Evolutionary conservation across 768 basidiomycete genomes (phyloP).

Genomic region (Kwoniella bestiolae): DNA sequence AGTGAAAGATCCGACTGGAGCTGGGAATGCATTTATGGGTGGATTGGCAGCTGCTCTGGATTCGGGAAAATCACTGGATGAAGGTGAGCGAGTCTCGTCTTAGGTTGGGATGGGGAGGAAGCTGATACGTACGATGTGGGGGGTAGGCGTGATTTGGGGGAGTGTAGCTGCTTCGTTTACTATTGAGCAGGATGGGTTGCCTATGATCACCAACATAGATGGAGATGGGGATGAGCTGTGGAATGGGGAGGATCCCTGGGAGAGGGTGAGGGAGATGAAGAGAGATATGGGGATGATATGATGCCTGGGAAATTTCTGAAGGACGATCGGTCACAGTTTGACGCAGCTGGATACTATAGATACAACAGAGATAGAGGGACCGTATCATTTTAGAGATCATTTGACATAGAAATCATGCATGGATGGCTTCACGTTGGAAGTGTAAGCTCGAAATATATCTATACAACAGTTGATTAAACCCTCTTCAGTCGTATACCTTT

Average conservation of each 20-base stretch:
- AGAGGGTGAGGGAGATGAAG: slow-evolving; percentile 11
- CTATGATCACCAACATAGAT: not conserved
- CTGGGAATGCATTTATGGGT: slow-evolving; percentile 47
- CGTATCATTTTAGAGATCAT: not conserved
- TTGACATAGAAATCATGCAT: not conserved
- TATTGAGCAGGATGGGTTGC: slow-evolving; percentile 34
- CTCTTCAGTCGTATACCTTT: not conserved
- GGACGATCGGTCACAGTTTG: too few relatives aligned
- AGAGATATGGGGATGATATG: not conserved
- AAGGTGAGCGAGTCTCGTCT: too few relatives aligned
- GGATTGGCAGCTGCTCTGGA: slow-evolving; percentile 36
- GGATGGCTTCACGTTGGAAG: not conserved
- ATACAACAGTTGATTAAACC: not conserved
- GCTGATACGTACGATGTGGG: not conserved
- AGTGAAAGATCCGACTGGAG: slow-evolving; percentile 47
- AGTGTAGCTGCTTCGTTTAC: slow-evolving; percentile 32
- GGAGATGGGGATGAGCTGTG: slow-evolving; percentile 25
- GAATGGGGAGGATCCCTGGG: slow-evolving; percentile 27
- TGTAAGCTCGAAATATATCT: not conserved
- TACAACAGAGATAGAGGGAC: too few relatives aligned
- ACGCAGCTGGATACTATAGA: too few relatives aligned
- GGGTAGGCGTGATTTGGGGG: slow-evolving; percentile 30
- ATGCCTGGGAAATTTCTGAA: too few relatives aligned
- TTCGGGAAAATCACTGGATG: slow-evolving; percentile 20
- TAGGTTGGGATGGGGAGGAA: too few relatives aligned